phyloP scores from a whole-genome alignment of 2,329 filamentous ascomycete genomes.

The Botrytis fragariae region DNA sequence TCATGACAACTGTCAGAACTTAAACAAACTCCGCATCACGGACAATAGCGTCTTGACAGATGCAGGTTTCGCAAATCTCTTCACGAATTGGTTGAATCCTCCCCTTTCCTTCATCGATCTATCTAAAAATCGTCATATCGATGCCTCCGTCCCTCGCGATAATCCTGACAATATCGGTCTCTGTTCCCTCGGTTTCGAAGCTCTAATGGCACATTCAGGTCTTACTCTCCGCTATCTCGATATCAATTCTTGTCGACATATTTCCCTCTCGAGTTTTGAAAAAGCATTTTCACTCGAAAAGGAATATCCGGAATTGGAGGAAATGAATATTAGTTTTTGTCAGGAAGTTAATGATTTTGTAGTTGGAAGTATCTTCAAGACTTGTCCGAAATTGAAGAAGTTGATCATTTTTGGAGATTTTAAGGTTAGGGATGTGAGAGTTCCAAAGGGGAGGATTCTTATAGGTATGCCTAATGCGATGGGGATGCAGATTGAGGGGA shows the following conservation, averaged over 20 bases:
- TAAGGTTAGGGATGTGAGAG: conserved; percentile 54
- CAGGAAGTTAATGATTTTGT: conserved; percentile 64
- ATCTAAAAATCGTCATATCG: conserved; percentile 72
- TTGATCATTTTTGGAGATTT: conserved; percentile 65
- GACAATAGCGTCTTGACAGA: conserved; percentile 77
- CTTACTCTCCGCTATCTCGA: conserved; percentile 63
- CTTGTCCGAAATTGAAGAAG: conserved; percentile 59
- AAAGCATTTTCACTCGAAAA: conserved; percentile 64
- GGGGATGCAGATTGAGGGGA: conserved; percentile 59
- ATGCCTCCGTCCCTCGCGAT: conserved; percentile 65
- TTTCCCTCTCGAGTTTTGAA: conserved; percentile 68
- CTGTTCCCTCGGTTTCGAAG: conserved; percentile 71
- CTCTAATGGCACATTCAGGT: conserved; percentile 83
- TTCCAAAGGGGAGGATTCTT: conserved; percentile 55
- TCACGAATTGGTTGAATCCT: conserved; percentile 72
- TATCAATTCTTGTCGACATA: conserved; percentile 81
- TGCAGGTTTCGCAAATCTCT: conserved; percentile 67
- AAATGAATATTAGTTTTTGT: conserved; percentile 77
- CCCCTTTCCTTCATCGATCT: conserved; percentile 70
- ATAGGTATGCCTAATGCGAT: conserved; percentile 58
- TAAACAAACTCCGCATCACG: conserved; percentile 78
- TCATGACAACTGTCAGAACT: conserved; percentile 62
- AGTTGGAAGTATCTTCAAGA: conserved; percentile 60
- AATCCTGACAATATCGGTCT: conserved; percentile 68
- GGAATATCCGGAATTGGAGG: conserved; percentile 64